Conservation (phyloP, 2,329 filamentous ascomycete species). For the Monilinia fructicola region DNA sequence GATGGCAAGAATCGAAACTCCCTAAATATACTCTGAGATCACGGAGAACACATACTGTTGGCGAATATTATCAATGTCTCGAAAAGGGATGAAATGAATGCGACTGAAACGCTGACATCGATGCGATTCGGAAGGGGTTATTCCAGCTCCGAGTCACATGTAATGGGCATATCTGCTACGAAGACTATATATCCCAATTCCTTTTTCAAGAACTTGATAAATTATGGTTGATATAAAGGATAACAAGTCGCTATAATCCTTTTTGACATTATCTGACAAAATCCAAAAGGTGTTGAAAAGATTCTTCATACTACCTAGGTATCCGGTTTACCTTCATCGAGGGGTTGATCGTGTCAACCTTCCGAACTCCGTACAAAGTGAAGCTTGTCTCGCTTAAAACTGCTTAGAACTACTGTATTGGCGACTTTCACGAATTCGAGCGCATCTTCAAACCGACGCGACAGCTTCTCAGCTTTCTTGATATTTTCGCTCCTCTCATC, state of each 20-base stretch:
- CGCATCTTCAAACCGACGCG: slow-evolving; percentile 23
- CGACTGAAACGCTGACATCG: not conserved
- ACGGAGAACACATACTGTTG: slow-evolving; percentile 5
- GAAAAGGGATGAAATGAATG: slow-evolving; percentile 9
- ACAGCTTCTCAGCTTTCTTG: slow-evolving; percentile 12
- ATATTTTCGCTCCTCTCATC: not conserved
- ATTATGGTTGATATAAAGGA: not conserved
- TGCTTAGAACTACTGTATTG: not conserved
- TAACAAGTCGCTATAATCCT: not conserved
- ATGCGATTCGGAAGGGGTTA: slow-evolving; percentile 10
- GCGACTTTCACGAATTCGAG: slow-evolving; percentile 14
- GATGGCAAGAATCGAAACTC: not conserved
- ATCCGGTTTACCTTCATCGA: not conserved
- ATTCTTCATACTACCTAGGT: no score
- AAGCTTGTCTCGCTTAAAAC: slow-evolving; percentile 13
- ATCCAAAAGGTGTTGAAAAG: not conserved
- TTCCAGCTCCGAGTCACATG: slow-evolving; percentile 18
- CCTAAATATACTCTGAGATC: not conserved
- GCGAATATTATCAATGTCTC: not conserved
- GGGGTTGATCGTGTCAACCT: slow-evolving; percentile 19
- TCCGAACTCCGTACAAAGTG: not conserved
- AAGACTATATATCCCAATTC: not conserved
- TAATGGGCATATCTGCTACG: not conserved
- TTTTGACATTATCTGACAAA: not conserved
- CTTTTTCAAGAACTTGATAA: not conserved